These are phyloP conservation scores for Pseudonitzschia multiseries DNA, from an alignment of 108 stramenopile genomes.

Conservation along the genomic window DNA sequence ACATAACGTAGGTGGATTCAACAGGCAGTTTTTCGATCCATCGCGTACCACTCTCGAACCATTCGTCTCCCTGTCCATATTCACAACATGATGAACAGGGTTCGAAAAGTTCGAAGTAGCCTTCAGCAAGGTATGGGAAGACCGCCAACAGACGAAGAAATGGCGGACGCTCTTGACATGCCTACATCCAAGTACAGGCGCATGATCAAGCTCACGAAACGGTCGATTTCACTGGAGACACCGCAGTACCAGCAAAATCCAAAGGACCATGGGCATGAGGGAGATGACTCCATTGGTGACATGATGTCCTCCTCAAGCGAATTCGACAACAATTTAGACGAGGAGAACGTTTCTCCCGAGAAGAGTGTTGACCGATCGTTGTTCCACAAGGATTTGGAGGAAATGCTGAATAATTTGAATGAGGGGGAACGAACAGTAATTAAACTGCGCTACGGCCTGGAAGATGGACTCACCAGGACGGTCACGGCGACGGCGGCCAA, in stretches of 20 bases:
- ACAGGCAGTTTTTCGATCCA: conserved; percentile 88
- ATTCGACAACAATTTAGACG: conserved; percentile 4
- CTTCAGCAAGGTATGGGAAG: conserved; percentile 74
- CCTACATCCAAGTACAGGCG: conserved; percentile 77
- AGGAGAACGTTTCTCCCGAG: conserved; percentile 46
- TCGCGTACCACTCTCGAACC: conserved; percentile 90
- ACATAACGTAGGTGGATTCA: conserved; percentile 72
- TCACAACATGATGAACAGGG: conserved; percentile 89
- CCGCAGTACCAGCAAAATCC: conserved; percentile 83
- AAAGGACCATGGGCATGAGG: conserved; percentile 80
- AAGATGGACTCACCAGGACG: conserved; percentile 83
- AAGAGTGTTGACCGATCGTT: conserved; percentile 69
- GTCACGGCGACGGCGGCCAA: conserved; percentile 82
- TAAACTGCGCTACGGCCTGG: conserved; percentile 75
- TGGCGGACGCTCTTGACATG: conserved; percentile 84
- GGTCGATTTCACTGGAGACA: conserved; percentile 80
- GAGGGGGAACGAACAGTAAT: conserved; percentile 77
- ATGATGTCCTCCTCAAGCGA: conserved; percentile 43
- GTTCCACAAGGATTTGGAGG: conserved; percentile 75
- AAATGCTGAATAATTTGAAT: conserved; percentile 80
- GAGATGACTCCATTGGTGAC: conserved; percentile 72
- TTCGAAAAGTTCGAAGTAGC: conserved; percentile 63
- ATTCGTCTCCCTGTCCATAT: conserved; percentile 97
- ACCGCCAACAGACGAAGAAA: conserved; percentile 88
- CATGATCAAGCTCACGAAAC: conserved; percentile 71